Evolutionary conservation across 768 basidiomycete genomes (phyloP), one percentile per base, ranked within the genome.

Genomic region (Hebeloma cylindrosporum): DNA sequence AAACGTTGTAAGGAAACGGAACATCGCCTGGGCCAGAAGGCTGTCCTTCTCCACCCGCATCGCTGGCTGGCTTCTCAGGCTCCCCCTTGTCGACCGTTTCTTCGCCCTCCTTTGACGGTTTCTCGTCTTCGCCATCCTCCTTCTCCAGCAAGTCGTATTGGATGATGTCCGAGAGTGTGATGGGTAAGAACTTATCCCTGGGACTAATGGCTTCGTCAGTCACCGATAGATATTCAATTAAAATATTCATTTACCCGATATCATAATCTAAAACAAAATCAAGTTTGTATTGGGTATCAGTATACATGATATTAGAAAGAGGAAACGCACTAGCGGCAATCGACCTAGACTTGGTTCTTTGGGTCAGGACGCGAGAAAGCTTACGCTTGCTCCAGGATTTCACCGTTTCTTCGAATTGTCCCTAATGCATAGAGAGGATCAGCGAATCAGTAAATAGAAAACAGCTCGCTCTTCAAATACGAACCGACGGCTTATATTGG

Each of bases 261-360:
- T 27, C 20, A 20, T 48, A 48, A 29, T 45, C 49, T 49, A 21
- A 3, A 18, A 16, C 29, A 16, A 14, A 13, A 2, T 9, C 29
- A 6, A 40, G 4, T 40, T 13, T 7, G 11, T 7, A n/a, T n/a
- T 18, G 13, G 23, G 14, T 7, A 25, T 3, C 21, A 30, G 18
- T 20, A 16, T 10, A 5, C n/a, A 37, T n/a, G n/a, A n/a, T n/a
- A n/a, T n/a, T n/a, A n/a, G 16, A 10, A 6, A 22, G 14, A 14
- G 17, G 13, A 16, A 27, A 50, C 54, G 41, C n/a, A 56, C 57
- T 59, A 8, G 47, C 39, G 5, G 54, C 54, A 5, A 59, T 54
- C 4, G 52, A 45, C 17, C 51, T 46, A 11, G 46, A 40, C 14
- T 49, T 43, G 5, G 50, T 46, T 32, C 54, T 51, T 28, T 54